Evolutionary conservation across 75 land plant genomes (phyloP).

Genomic region (Chamaecyparis obtusa): DNA sequence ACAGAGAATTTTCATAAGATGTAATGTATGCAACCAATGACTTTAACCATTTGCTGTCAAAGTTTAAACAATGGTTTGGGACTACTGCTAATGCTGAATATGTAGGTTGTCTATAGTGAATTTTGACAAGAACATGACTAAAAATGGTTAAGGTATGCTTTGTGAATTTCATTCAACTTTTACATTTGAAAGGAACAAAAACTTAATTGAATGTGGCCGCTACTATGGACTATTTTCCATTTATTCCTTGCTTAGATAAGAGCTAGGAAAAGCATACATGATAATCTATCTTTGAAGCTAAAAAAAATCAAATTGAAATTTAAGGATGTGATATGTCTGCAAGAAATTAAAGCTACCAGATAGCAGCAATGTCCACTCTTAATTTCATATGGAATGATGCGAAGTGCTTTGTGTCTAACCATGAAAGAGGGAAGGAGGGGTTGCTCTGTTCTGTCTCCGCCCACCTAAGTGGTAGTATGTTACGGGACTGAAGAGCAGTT

Average conservation of each 20-base stretch:
- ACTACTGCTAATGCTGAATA: neutral
- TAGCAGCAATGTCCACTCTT: no score
- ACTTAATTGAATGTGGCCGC: neutral
- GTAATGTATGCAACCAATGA: neutral
- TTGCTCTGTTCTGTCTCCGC: no score
- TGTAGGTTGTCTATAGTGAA: neutral
- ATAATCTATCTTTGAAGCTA: neutral
- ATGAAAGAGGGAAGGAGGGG: no score
- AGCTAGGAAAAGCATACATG: neutral
- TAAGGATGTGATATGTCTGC: no score
- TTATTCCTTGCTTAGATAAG: neutral
- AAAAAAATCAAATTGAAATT: no score
- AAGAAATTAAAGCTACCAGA: no score
- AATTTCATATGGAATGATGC: no score
- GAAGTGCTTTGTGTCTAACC: no score
- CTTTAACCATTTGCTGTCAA: neutral
- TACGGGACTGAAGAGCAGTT: no score
- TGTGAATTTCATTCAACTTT: neutral
- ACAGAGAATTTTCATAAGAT: neutral
- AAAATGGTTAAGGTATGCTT: neutral
- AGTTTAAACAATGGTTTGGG: neutral
- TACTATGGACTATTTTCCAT: neutral
- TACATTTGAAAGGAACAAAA: neutral
- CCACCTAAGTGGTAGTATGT: no score
- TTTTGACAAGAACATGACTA: neutral